Evolutionary conservation across 164 flowering plant species (phyloP).

Genomic region (Dillenia turbinata): DNA sequence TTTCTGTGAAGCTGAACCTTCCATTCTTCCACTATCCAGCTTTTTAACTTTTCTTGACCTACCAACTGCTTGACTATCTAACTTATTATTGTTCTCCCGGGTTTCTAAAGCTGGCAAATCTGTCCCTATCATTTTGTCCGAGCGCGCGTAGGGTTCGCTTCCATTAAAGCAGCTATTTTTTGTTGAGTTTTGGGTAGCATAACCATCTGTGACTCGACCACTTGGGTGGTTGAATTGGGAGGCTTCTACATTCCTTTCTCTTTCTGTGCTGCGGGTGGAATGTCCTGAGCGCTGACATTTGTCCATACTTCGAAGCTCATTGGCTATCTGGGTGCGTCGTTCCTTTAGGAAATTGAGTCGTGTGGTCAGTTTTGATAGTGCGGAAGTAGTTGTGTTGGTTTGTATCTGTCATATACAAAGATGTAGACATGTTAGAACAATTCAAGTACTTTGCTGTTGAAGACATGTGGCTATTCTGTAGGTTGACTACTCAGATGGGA

Average conservation of each 20-base stretch:
- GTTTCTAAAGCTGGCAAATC: neutral
- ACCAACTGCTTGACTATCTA: neutral
- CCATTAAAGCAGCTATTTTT: neutral
- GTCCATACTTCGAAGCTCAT: constrained; percentile 57
- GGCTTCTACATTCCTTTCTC: no score
- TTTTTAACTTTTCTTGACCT: neutral
- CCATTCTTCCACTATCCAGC: constrained; percentile 1
- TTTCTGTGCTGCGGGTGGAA: no score
- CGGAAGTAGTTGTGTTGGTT: constrained; percentile 40
- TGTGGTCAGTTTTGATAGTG: constrained; percentile 71
- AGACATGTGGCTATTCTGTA: neutral
- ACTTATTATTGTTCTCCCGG: neutral
- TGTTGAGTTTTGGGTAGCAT: neutral
- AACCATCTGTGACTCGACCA: constrained; percentile 6
- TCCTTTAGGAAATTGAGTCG: constrained; percentile 80
- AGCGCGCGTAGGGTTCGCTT: neutral
- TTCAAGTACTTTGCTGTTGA: neutral
- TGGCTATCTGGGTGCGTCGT: constrained; percentile 59
- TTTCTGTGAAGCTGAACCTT: constrained; percentile 18
- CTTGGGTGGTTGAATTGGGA: no score
- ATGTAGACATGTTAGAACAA: constrained; percentile 5
- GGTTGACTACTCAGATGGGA: no score
- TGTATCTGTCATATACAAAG: constrained; percentile 35
- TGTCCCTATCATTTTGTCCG: constrained; percentile 5
- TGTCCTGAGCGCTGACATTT: constrained; percentile 3